Base-by-base conservation (phyloP, 139 green algal species). In the Picocystis salinarum region DNA sequence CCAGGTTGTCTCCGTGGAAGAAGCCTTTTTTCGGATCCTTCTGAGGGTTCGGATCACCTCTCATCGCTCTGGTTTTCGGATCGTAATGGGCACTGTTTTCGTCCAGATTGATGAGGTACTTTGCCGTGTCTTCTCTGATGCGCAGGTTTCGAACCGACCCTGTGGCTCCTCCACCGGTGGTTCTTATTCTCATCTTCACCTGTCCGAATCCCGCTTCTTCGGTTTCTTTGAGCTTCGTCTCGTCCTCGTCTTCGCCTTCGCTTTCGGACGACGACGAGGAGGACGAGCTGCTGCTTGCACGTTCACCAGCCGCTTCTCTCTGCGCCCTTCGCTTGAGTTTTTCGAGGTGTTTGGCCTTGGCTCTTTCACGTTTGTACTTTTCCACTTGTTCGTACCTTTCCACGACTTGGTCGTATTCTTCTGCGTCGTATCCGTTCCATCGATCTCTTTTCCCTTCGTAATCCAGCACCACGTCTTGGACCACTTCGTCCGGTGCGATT, bases 111-210 rank as follows among this genome's bases (percentile, higher is more conserved):
- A 92, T 68, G 46, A 99, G 73, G 59, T 97, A 99, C 68, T 99
- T 99, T 36, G 88, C 89, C 0, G 85, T 99, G 66, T 99, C 89
- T 56, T 99, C 89, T n/a, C 89, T 76, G 50, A 99, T 95, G 40
- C 89, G 78, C 64, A 99, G 74, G 71, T 99, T 97, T 42, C 84
- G 70, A 40, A 91, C 79, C 1, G 66, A 75, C 2, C 79, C 82
- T 0, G 77, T 80, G 24, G 67, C 62, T 40, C 88, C 89, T 22
- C 89, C 89, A 4, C 66, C 88, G 1, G 76, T 76, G 0, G 82
- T 92, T 25, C 87, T 68, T 58, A 96, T 80, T 4, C 79, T 73
- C 66, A 92, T 93, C 70, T 94, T 78, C 0, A 99, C 80, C 62
- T 94, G 82, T 22, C 36, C 70, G 57, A 95, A 97, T 33, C 71